Base-by-base conservation (phyloP, 495 filamentous ascomycete genomes). In the Chaetomium fimeti region DNA sequence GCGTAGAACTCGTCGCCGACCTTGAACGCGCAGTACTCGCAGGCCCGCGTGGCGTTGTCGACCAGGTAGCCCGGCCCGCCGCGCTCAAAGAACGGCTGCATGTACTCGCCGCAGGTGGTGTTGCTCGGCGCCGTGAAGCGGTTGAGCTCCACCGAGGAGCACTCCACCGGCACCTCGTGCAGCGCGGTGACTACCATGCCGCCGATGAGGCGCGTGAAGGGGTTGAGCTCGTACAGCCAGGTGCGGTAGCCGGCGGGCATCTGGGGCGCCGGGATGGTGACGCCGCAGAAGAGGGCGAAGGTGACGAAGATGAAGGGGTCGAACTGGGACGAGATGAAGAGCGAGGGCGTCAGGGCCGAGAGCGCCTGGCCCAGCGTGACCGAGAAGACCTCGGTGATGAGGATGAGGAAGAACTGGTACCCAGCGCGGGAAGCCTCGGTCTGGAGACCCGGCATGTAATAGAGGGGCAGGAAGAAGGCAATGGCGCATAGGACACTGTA, bases 191-290 rank as follows among this genome's bases (percentile, higher is more conserved):
- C 85, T 5, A 92, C 83, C 74, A 91, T 90, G 11, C 91, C 92
- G 51, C 85, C 80, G 69, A 97, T 89, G 9, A 96, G 82, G 5
- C 91, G 86, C 2, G 89, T 93, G 74, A 95, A 94, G 0, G 92
- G 92, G 67, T 92, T 88, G 3, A 96, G 84, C 65, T 92, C 76
- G 75, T 93, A 92, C 22, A 95, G 79, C 91, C 91, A 93, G 1
- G 79, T 79, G 15, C 87, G 82, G 88, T 91, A 96, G 77, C 92
- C 93, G 4, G 70, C 73, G 6, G 90, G 90, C 72, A 95, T 90
- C 68, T 88, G 85, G 0, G 85, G 84, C 29, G 83, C 85, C 0
- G 91, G 90, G 59, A 93, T 88, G 11, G 90, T 85, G 58, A 93
- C 89, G 66, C 91, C 91, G 71, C 89, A 93, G 84, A 95, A 93